These are phyloP conservation scores for Nannochloropsis salina DNA, from an alignment of 108 stramenopile species.

Conservation along the genomic window DNA sequence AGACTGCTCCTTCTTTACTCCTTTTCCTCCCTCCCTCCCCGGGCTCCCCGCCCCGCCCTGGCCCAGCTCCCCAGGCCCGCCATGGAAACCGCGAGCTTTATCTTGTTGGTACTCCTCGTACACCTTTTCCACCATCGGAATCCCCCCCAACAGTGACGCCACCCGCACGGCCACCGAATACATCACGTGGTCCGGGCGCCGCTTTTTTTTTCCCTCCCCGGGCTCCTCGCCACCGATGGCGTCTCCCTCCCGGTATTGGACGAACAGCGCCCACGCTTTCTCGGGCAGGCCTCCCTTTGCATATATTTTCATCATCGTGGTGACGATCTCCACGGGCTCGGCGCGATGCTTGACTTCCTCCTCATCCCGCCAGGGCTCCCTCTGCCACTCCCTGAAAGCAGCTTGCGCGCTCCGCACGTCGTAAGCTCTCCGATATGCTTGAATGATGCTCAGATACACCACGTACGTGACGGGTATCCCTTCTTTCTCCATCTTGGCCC, in stretches of 20 bases:
- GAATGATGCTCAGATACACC: background rate
- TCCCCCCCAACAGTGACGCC: background rate
- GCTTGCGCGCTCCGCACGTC: background rate
- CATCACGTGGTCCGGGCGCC: background rate
- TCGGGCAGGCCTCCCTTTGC: background rate
- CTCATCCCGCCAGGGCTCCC: background rate
- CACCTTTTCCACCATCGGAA: background rate
- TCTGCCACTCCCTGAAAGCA: background rate
- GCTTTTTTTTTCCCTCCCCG: background rate
- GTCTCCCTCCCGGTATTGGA: background rate
- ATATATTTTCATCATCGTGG: conserved; percentile 17
- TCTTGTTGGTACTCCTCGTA: background rate
- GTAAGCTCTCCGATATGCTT: background rate
- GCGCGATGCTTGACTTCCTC: background rate
- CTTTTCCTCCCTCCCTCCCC: background rate
- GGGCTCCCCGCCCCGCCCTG: background rate
- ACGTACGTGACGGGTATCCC: background rate
- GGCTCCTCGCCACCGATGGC: background rate
- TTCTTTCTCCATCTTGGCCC: background rate
- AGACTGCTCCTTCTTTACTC: background rate
- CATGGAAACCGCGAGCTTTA: background rate
- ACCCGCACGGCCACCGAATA: background rate
- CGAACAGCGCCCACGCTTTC: background rate
- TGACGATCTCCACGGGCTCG: background rate
- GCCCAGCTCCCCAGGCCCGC: background rate